Evolutionary conservation across 208 protist genomes (phyloP).

Genomic region (Leishmania aethiopica): DNA sequence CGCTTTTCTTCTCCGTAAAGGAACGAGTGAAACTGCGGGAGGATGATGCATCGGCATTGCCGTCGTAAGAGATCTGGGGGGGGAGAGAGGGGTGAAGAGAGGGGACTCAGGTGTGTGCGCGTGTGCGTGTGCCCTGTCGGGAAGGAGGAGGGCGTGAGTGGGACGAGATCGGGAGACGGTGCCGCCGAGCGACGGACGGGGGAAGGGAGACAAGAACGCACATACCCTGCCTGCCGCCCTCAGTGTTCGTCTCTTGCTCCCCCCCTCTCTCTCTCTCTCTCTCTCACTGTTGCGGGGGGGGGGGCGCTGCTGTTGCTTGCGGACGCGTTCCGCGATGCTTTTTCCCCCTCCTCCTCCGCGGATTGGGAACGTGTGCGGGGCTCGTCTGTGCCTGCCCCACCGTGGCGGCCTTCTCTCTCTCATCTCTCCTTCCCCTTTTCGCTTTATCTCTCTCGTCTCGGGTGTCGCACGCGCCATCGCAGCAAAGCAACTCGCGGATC

Average conservation of each 20-base stretch:
- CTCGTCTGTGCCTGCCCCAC: neutral
- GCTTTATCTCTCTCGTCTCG: neutral
- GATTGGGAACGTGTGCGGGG: neutral
- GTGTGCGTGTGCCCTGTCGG: neutral
- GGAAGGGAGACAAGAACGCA: neutral
- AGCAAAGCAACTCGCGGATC: neutral
- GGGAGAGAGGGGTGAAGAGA: too few species aligned
- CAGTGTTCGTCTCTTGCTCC: neutral
- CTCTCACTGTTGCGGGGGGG: neutral
- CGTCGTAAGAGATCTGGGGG: neutral
- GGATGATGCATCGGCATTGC: neutral
- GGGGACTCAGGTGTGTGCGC: too few species aligned
- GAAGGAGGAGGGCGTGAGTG: neutral
- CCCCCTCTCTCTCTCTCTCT: neutral
- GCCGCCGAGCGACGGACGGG: neutral
- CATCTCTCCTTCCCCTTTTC: neutral
- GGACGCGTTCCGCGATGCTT: neutral
- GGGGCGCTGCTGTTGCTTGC: neutral
- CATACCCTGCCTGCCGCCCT: neutral
- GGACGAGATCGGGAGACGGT: neutral
- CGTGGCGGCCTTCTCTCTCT: neutral
- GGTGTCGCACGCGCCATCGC: neutral
- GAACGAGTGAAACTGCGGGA: neutral
- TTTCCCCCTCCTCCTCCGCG: neutral
- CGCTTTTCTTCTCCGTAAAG: neutral